Evolutionary conservation across 2,329 filamentous ascomycete genomes (phyloP).

Genomic region (Aspergillus fructus): DNA sequence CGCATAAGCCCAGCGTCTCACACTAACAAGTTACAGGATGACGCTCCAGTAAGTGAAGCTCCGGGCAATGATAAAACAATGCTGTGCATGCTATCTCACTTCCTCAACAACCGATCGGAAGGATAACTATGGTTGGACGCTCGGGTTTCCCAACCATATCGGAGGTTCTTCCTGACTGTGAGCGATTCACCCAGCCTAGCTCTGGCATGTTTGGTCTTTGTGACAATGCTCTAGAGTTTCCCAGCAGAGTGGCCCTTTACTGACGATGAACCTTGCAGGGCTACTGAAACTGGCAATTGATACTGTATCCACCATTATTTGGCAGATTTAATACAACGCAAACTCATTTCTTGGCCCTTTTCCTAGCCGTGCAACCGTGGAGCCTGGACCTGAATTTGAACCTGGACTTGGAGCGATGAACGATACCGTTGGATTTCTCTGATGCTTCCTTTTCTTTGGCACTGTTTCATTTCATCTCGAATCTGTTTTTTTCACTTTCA

Average conservation of each 20-base stretch:
- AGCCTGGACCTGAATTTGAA: slow-evolving; percentile 2
- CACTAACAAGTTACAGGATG: not conserved
- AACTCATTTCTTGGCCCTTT: slow-evolving; percentile 8
- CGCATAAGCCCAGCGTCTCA: not conserved
- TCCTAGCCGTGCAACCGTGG: slow-evolving; percentile 4
- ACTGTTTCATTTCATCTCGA: slow-evolving; percentile 7
- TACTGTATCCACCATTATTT: slow-evolving; percentile 4
- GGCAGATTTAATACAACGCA: slow-evolving; percentile 6
- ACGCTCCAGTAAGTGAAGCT: not conserved
- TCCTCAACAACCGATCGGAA: not conserved
- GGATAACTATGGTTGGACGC: not conserved
- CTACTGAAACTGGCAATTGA: slow-evolving; percentile 4
- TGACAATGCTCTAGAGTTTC: not conserved
- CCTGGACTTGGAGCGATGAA: slow-evolving; percentile 9
- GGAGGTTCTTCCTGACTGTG: slow-evolving; percentile 6
- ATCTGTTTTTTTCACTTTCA: slow-evolving; percentile 16
- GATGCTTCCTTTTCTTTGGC: not conserved
- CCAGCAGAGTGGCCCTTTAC: not conserved
- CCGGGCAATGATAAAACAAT: not conserved
- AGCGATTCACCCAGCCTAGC: slow-evolving; percentile 6
- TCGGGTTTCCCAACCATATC: not conserved
- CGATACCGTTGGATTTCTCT: slow-evolving; percentile 10
- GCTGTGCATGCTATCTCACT: not conserved
- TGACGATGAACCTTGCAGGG: slow-evolving; percentile 6
- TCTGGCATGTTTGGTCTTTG: not conserved